Conservation (phyloP, 495 filamentous ascomycete genomes). For the Friedmanniomyces simplex region DNA sequence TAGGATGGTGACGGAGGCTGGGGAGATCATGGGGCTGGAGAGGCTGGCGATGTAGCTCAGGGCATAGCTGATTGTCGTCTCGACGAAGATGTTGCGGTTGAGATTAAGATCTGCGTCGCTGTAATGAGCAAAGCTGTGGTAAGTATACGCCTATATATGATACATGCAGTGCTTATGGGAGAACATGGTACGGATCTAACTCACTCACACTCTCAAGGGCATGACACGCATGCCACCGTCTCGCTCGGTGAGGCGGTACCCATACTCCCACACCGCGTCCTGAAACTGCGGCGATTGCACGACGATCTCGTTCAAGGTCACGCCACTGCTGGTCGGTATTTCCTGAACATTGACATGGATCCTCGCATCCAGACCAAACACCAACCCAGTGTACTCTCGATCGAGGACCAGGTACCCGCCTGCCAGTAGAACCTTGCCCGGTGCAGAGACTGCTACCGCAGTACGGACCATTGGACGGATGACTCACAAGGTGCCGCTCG, state of each 20-base stretch:
- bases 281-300: slow-evolving; percentile 87
- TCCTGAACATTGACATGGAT: slow-evolving; percentile 74
- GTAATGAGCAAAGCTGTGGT: slow-evolving; percentile 25
- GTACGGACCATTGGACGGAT: slow-evolving; percentile 13
- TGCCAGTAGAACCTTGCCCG: slow-evolving; percentile 89
- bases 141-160: background rate
- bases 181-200: background rate
- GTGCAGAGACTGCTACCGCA: slow-evolving; percentile 64
- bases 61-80: slow-evolving; percentile 78
- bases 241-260: slow-evolving; percentile 54
- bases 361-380: slow-evolving; percentile 87
- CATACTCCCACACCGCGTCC: slow-evolving; percentile 77
- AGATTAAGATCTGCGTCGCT: slow-evolving; percentile 25
- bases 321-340: slow-evolving; percentile 43
- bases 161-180: background rate
- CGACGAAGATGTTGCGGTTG: slow-evolving; percentile 72
- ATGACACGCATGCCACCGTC: slow-evolving; percentile 67
- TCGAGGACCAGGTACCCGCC: slow-evolving; percentile 95
- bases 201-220: slow-evolving; percentile 65
- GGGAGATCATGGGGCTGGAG: slow-evolving; percentile 48
- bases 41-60: slow-evolving; percentile 64
- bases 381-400: slow-evolving; percentile 72
- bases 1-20: slow-evolving; percentile 71
- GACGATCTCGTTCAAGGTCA: slow-evolving; percentile 56
- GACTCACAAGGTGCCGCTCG: background rate